A percentile compares a stretch with the other conserved stretches of the same genome.
phyloP scores from a whole-genome alignment of 345 rosid species.

The Psidium guajava region DNA sequence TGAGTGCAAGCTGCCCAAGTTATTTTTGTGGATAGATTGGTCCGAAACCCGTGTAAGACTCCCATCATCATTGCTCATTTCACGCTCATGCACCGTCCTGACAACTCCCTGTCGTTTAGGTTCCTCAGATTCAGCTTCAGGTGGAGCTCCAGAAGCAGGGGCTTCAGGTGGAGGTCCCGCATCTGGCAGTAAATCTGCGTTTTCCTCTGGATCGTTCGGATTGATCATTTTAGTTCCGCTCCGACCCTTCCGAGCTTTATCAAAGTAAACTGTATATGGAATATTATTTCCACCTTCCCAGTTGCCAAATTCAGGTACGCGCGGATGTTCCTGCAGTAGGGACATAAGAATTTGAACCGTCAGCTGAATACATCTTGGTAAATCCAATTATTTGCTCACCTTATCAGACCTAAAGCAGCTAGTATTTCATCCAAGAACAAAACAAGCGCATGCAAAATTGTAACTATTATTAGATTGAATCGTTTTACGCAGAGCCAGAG shows the following conservation, averaged over 20 bases:
- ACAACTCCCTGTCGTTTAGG: slow-evolving; percentile 16
- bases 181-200: slow-evolving; percentile 29
- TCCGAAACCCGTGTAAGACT: background rate
- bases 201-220: slow-evolving; percentile 69
- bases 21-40: slow-evolving; percentile 8
- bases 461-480: background rate
- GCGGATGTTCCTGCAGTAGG: slow-evolving; percentile 47
- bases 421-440: background rate
- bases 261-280: slow-evolving; percentile 85
- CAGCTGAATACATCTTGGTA: background rate
- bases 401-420: background rate
- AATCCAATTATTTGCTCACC: background rate
- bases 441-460: background rate
- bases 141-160: slow-evolving; percentile 23
- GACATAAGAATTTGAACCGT: slow-evolving; percentile 5
- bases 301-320: slow-evolving; percentile 81
- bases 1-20: slow-evolving; percentile 10
- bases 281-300: slow-evolving; percentile 74
- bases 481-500: background rate
- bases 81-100: slow-evolving; percentile 25
- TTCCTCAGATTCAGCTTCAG: slow-evolving; percentile 30
- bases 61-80: slow-evolving; percentile 29
- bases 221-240: slow-evolving; percentile 39
- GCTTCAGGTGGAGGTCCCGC: slow-evolving; percentile 22
- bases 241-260: slow-evolving; percentile 69